These are phyloP conservation scores for Ophiostoma perfectum DNA, from an alignment of 2,329 filamentous ascomycete species.

Conservation along the genomic window DNA sequence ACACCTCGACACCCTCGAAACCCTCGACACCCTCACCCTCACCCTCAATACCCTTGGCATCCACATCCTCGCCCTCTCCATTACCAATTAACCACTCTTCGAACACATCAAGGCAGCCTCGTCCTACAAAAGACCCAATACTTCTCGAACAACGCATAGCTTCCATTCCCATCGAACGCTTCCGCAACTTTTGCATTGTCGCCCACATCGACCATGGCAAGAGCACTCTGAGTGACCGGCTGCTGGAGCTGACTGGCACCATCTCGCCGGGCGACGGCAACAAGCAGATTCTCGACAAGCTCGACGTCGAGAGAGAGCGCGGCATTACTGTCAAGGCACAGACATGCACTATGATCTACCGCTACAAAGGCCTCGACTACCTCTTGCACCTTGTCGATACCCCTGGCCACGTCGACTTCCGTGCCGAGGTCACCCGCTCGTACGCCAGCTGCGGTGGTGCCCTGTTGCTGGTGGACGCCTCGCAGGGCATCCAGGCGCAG, in stretches of 20 bases:
- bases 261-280: constrained; percentile 75
- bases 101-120: neutral
- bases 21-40: neutral
- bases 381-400: constrained; percentile 94
- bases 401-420: constrained; percentile 94
- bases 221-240: constrained; percentile 85
- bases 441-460: constrained; percentile 96
- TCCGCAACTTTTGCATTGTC: constrained; percentile 96
- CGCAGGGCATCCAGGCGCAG: constrained; percentile 93
- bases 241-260: constrained; percentile 90
- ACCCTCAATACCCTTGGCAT: neutral
- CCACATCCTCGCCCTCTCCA: neutral
- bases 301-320: constrained; percentile 91
- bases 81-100: neutral
- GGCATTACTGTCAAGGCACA: constrained; percentile 99
- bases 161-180: constrained; percentile 71
- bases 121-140: constrained; percentile 10
- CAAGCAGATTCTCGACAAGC: constrained; percentile 93
- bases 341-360: constrained; percentile 97
- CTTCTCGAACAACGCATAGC: constrained; percentile 56
- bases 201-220: constrained; percentile 99
- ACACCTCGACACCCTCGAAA: neutral
- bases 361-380: constrained; percentile 78
- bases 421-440: constrained; percentile 89
- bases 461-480: constrained; percentile 87